A percentile compares a stretch with the other conserved stretches of the same genome.
Conservation (phyloP, 768 basidiomycete species). For the Tubosaeta brunneosetosa region DNA sequence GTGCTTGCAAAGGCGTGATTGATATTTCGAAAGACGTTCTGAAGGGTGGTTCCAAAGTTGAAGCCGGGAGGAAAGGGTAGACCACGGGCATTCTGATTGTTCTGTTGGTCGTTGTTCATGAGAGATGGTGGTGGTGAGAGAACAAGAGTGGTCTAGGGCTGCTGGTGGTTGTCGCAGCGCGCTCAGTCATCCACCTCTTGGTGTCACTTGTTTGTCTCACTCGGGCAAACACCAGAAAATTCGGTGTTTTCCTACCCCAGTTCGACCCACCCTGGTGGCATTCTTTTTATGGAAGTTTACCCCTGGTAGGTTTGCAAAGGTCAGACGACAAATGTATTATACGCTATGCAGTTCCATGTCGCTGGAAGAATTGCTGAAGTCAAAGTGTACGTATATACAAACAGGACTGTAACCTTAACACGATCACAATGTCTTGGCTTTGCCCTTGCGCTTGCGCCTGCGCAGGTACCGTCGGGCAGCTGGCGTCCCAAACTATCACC, state of each 20-base stretch:
- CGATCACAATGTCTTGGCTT: conserved; percentile 30
- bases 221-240: conserved; percentile 32
- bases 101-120: conserved; percentile 17
- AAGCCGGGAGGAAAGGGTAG: conserved; percentile 16
- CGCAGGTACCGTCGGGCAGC: conserved; percentile 49
- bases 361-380: background rate
- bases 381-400: background rate
- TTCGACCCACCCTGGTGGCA: conserved; percentile 12
- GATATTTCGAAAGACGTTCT: conserved; percentile 28
- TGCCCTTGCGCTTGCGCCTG: conserved; percentile 29
- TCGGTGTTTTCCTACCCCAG: conserved; percentile 3
- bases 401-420: background rate
- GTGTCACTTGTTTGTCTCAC: conserved; percentile 20
- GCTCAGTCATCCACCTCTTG: background rate
- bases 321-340: background rate
- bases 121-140: conserved; percentile 16
- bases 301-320: background rate
- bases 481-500: conserved; percentile 60
- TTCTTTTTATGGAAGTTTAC: background rate
- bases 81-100: conserved; percentile 5
- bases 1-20: conserved; percentile 27
- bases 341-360: background rate
- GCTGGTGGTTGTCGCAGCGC: background rate
- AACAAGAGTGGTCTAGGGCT: conserved; percentile 9
- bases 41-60: conserved; percentile 24